A percentile compares a stretch with the other conserved stretches of the same genome.
These are phyloP conservation scores for Corniculantispora saksenae DNA, from an alignment of 2,329 filamentous ascomycete species.

Conservation along the genomic window DNA sequence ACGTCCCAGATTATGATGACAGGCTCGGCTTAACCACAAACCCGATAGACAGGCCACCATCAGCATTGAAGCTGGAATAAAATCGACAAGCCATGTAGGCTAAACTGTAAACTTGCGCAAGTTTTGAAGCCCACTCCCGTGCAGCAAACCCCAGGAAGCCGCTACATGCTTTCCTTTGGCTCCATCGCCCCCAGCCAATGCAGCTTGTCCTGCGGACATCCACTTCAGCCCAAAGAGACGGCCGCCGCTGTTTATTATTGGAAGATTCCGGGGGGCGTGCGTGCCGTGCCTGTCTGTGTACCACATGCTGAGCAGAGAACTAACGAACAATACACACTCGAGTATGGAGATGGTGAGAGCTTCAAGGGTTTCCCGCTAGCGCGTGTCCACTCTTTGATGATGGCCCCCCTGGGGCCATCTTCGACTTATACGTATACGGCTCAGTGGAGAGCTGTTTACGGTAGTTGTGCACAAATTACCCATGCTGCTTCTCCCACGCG, in stretches of 20 bases:
- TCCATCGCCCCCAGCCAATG: neutral
- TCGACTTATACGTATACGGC: neutral
- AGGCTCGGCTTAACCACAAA: slow-evolving; percentile 6
- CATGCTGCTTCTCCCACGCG: neutral
- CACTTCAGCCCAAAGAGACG: slow-evolving; percentile 1
- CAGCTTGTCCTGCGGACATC: neutral
- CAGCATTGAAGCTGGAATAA: neutral
- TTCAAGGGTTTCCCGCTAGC: slow-evolving; percentile 18
- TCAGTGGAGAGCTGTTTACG: neutral
- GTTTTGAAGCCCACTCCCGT: neutral
- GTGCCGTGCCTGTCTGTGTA: neutral
- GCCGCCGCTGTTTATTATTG: neutral
- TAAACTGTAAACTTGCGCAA: neutral
- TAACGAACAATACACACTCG: neutral
- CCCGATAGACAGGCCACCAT: neutral
- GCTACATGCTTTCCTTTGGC: neutral
- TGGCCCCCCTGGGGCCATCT: neutral
- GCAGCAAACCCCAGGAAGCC: neutral
- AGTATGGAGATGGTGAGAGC: slow-evolving; percentile 8
- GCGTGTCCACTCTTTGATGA: slow-evolving; percentile 10
- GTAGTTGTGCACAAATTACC: neutral
- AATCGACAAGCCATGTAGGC: neutral
- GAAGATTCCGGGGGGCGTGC: neutral
- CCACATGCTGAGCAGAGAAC: neutral
- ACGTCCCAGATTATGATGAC: neutral